Base-by-base conservation (phyloP, 2,329 filamentous ascomycete genomes). In the Verticillium klebahnii region DNA sequence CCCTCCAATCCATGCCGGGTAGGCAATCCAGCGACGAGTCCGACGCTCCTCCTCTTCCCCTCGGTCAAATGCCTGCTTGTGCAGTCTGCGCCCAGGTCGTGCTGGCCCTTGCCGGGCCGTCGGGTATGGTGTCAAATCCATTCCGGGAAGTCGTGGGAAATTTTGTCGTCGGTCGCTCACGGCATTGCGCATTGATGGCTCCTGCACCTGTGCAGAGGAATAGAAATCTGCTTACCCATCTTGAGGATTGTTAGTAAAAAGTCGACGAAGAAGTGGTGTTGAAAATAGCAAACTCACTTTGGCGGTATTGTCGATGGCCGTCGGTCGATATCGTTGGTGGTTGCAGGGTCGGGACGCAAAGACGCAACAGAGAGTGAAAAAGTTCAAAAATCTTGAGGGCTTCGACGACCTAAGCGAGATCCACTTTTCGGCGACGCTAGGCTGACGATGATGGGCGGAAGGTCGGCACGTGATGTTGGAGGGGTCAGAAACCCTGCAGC, bases 161-260 rank as follows among this genome's bases (percentile, higher is more conserved):
- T 56, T 56, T 57, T 23, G 55, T 57, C 55, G 55, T 57, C 55
- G 55, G 31, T 36, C 45, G 45, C 19, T 52, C 19, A 52, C 19
- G 45, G 19, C 45, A 52, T 52, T 52, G 45, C 45, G 19, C 19
- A 52, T 52, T 8, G 45, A 52, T 52, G 45, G 45, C 45, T 52
- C 45, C 23, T 29, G 45, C 45, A 52, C 19, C 19, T 52, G 45
- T 52, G 45, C 45, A 52, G 29, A 31, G 17, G 2, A 67, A 63
- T 63, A 62, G 64, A 64, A 73, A 65, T 63, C 37, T 69, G 74
- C 84, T 86, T 86, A 87, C 85, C 84, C 85, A 87, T 87, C 84
- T 87, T 74, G 67, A 66, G 66, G 61, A 52, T 65, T 68, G 74
- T 82, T 73, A 82, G 78, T 72, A 68, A 60, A 63, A 32, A 34